Percentiles rank a stretch among this genome's conserved stretches.
Evolutionary conservation across 768 basidiomycete species (phyloP).

Genomic region (Melanogaster broomeanus): DNA sequence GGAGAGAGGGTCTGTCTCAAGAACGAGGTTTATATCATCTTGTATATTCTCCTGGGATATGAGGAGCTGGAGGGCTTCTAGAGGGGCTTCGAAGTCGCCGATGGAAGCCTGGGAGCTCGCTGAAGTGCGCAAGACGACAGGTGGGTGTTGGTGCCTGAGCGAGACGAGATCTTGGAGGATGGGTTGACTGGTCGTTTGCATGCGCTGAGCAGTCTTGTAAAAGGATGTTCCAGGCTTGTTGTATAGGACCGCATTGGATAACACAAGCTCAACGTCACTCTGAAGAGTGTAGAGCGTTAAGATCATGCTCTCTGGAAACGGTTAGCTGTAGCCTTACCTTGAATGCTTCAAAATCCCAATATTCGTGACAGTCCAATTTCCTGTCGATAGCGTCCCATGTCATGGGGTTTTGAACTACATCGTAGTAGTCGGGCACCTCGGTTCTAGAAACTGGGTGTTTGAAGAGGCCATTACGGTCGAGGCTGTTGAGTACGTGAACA

Average conservation of each 20-base stretch:
- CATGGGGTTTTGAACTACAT: constrained; percentile 85
- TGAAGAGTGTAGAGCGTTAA: constrained; percentile 26
- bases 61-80: constrained; percentile 57
- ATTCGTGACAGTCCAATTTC: constrained; percentile 82
- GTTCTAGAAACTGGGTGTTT: constrained; percentile 76
- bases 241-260: constrained; percentile 85
- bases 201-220: constrained; percentile 67
- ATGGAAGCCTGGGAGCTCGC: constrained; percentile 25
- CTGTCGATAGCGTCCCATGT: constrained; percentile 80
- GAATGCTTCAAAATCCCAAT: constrained; percentile 76
- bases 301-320: neutral
- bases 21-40: constrained; percentile 52
- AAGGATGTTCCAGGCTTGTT: constrained; percentile 75
- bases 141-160: constrained; percentile 16
- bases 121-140: neutral
- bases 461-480: constrained; percentile 77
- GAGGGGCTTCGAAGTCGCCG: constrained; percentile 77
- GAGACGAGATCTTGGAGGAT: constrained; percentile 33
- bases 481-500: constrained; percentile 41
- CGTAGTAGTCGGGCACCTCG: constrained; percentile 90
- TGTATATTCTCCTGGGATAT: constrained; percentile 52
- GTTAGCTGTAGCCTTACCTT: constrained; percentile 44
- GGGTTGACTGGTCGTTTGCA: constrained; percentile 47
- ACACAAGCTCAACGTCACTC: constrained; percentile 83
- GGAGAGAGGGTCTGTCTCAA: constrained; percentile 58